Base-by-base conservation (phyloP, 768 basidiomycete species). In the Rhodotorula graminis region DNA sequence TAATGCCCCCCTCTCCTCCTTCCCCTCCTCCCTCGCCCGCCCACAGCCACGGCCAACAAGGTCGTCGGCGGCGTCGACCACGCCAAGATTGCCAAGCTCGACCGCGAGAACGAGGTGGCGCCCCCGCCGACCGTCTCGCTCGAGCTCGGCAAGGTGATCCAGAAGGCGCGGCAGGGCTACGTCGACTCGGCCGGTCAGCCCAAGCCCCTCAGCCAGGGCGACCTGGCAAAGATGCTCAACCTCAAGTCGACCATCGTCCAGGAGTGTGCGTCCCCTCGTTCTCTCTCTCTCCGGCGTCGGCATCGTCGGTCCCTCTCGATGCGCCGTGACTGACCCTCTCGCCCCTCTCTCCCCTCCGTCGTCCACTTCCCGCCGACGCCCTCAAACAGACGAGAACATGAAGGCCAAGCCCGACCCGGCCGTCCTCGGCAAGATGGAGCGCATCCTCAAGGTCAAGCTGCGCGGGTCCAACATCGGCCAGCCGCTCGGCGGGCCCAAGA, bases 101-200 rank as follows among this genome's bases (percentile, higher is more conserved):
- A 76, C 67, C 76, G 76, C 56, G 72, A 76, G 52, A 76, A 76
- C 75, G 75, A 76, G 61, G 76, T 76, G 23, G 76, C 76, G 2
- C 76, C 76, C 23, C 76, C 76, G 1, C 61, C 70, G 33, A 76
- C 72, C 27, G 76, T 76, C 59, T 76, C 76, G 55, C 64, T 74
- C 61, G 76, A 73, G 31, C 61, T 76, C n/a, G 76, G 76, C 50
- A 76, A 76, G 65, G 76, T 74, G 37, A 70, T 76, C 60, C 72
- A 73, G 65, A 66, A 67, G 61, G 76, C 76, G 18, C 47, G 76
- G 1, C 76, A 76, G 70, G 23, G 50, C n/a, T 76, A 70, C 66
- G 71, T 73, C 62, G 60, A 63, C 60, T 42, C 65, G 37, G 50
- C 55, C 19, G 75, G 75, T 11, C 53, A 64, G 46, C 33, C 49